A percentile compares a stretch with the other conserved stretches of the same genome.
Evolutionary conservation across 2,329 filamentous ascomycete genomes (phyloP).

Genomic region (Fusarium cicatricum): DNA sequence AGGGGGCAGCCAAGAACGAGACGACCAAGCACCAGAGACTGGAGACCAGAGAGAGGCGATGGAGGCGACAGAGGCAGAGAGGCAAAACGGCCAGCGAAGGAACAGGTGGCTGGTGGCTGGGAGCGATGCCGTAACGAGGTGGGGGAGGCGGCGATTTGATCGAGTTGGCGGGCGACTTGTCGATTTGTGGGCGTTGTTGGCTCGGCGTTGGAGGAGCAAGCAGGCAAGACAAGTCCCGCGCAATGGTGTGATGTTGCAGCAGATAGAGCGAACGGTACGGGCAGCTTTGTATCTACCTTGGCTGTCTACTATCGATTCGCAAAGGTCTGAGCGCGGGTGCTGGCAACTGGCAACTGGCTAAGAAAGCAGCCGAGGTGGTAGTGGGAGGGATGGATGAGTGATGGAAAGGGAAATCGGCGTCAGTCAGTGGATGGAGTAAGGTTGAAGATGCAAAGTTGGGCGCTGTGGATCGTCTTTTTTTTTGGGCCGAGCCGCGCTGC

Average conservation of each 20-base stretch:
- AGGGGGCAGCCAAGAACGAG: conserved; percentile 16
- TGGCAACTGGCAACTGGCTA: not conserved
- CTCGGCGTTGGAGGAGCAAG: conserved; percentile 8
- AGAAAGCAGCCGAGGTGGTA: conserved; percentile 2
- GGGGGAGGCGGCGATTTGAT: conserved; percentile 41
- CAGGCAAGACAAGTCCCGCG: conserved; percentile 10
- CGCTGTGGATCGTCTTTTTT: conserved; percentile 31
- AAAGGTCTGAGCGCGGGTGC: not conserved
- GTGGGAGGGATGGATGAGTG: conserved; percentile 9
- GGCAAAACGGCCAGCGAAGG: not conserved
- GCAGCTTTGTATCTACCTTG: not conserved
- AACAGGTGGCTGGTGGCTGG: conserved; percentile 41
- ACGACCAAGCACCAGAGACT: conserved; percentile 7
- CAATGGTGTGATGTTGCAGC: conserved; percentile 27
- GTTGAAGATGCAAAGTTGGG: conserved; percentile 34
- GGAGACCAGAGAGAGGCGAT: not conserved
- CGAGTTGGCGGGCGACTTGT: conserved; percentile 30
- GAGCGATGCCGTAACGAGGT: conserved; percentile 43
- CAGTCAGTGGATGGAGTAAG: conserved; percentile 32
- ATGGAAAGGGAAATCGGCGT: conserved; percentile 20
- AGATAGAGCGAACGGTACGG: conserved; percentile 12
- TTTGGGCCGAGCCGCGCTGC: conserved; percentile 37
- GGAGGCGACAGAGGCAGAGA: conserved; percentile 15
- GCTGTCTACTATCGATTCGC: no score
- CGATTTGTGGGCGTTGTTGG: conserved; percentile 37